phyloP scores from a whole-genome alignment of 1,284 basidiomycete species.

The Boletus smithii region DNA sequence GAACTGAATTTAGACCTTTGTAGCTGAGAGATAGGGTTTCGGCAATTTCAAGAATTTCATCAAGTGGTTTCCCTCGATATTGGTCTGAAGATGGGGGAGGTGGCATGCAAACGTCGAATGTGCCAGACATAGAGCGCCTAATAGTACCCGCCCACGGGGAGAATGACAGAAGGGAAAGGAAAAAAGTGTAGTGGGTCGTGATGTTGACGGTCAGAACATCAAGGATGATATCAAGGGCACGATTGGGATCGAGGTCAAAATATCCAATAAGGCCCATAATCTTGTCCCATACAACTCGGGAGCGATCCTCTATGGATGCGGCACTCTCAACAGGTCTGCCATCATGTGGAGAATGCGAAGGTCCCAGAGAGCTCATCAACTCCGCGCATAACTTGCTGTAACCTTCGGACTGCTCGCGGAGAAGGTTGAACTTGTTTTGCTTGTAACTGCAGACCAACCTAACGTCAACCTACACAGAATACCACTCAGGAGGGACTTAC shows the following conservation, averaged over 20 bases:
- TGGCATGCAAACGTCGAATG: conserved; percentile 36
- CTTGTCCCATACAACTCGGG: conserved; percentile 79
- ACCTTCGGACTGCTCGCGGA: conserved; percentile 96
- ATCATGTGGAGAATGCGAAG: conserved; percentile 60
- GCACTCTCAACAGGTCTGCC: conserved; percentile 59
- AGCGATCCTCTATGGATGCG: conserved; percentile 57
- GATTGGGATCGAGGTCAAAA: conserved; percentile 94
- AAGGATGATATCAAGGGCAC: conserved; percentile 90
- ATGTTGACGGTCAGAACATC: conserved; percentile 87
- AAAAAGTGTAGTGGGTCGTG: conserved; percentile 86
- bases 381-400: conserved; percentile 91
- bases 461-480: conserved; percentile 6
- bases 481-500: conserved; percentile 45
- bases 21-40: conserved; percentile 32
- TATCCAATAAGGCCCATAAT: conserved; percentile 89
- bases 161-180: conserved; percentile 78
- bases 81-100: conserved; percentile 38
- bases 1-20: conserved; percentile 16
- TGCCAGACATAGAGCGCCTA: conserved; percentile 27
- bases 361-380: conserved; percentile 75
- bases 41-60: conserved; percentile 59
- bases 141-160: conserved; percentile 74
- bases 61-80: conserved; percentile 59
- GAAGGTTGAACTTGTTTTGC: conserved; percentile 97
- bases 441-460: conserved; percentile 69